Evolutionary conservation across 176 grass and related monocot species (phyloP).

Genomic region (barley (Hordeum vulgare)): MorexV3_pseudomolecules_assembly NC_058523.1:192928739-192929238

Average conservation of each 20-base stretch:
- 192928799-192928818: neutral
- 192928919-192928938: neutral
- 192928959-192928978: neutral
- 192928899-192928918: constrained; percentile 11
- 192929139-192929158: neutral
- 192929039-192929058: constrained; percentile 28
- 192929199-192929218: neutral
- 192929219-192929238: neutral
- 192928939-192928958: neutral
- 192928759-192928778: neutral
- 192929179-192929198: neutral
- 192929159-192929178: neutral
- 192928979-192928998: constrained; percentile 11
- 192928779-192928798: neutral
- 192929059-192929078: constrained; percentile 4
- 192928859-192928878: neutral
- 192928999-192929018: neutral
- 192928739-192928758: neutral
- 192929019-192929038: neutral
- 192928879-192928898: constrained; percentile 1
- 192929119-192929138: neutral
- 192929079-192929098: constrained; percentile 16
- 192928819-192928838: neutral
- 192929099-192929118: constrained; percentile 23
- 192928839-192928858: constrained; percentile 3